Percentiles rank a stretch among this genome's conserved stretches.
phyloP scores from a whole-genome alignment of 192 early-diverging fungal genomes.

The Powellomyces hirtus region DNA sequence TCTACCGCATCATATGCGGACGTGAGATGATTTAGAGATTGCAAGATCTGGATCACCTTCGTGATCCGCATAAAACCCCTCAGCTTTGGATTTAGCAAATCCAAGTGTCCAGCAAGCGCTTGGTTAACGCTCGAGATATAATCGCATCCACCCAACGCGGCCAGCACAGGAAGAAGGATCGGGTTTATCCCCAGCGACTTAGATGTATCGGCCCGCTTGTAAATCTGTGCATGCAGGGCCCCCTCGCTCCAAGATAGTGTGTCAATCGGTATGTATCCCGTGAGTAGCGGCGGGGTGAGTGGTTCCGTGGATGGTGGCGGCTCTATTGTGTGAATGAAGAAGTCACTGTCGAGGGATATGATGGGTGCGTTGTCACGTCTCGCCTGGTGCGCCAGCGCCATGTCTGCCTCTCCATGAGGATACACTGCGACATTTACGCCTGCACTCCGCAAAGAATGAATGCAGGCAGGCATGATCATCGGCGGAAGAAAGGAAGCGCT shows the following conservation, averaged over 20 bases:
- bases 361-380: background rate
- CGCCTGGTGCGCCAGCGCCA: slow-evolving; percentile 2
- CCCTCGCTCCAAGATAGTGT: background rate
- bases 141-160: slow-evolving; percentile 26
- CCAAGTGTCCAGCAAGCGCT: background rate
- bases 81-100: background rate
- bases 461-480: slow-evolving; percentile 18
- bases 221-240: background rate
- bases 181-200: slow-evolving; percentile 5
- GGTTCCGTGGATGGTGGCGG: background rate
- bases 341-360: slow-evolving; percentile 22
- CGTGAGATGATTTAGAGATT: background rate
- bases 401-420: slow-evolving; percentile 20
- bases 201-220: background rate
- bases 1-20: background rate
- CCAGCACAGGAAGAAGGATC: slow-evolving; percentile 12
- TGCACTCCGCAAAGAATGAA: background rate
- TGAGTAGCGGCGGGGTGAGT: background rate
- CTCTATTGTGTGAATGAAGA: slow-evolving; percentile 27
- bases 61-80: background rate
- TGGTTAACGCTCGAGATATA: background rate
- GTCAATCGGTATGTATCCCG: slow-evolving; percentile 18
- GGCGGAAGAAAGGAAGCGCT: slow-evolving; percentile 19
- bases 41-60: background rate
- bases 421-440: background rate